Base-by-base conservation (phyloP, 495 filamentous ascomycete genomes). In the Xylaria telfairii region DNA sequence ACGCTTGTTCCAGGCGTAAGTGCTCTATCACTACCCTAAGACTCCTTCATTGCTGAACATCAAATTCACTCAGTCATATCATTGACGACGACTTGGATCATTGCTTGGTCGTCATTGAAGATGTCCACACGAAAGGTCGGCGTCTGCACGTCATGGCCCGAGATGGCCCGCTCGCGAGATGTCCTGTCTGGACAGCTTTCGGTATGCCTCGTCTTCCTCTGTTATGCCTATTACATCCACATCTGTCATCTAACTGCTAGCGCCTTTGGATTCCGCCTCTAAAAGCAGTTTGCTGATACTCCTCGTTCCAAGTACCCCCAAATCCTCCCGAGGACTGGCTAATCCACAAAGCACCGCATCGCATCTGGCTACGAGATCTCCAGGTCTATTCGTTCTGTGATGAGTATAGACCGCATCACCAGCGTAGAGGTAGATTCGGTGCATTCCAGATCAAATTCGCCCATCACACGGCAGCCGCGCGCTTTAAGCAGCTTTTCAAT, bases 121-220 rank as follows among this genome's bases (percentile, higher is more conserved):
- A 97, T 70, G 78, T 74, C 3, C 81, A 86, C n/a, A 90, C 89
- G 4, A 83, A 87, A 2, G 89, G 89, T 17, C 80, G 93, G 13
- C 83, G 87, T 21, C 78, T 89, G 6, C 84, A 87, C 37, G 86
- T 85, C 59, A 81, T 83, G 0, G 83, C 86, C 2, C 83, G 81
- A 77, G 82, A 83, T 49, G 87, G 87, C 7, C 82, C 84, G 63
- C 73, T 87, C 10, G 75, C 77, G 53, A 80, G 78, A 41, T 87
- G 85, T 65, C 92, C 92, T 0, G 87, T 93, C 26, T 94, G 92
- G 92, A 93, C 90, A 5, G 91, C 92, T 0, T 94, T 93, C 73
- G 77, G 86, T 88, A 81, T 19, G 81, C 71, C 28, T 67, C 49
- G 21, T 30, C 26, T 37, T 63, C 47, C 42, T 44, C 12, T 26